A percentile compares a stretch with the other conserved stretches of the same genome.
phyloP scores from a whole-genome alignment of 2,329 filamentous ascomycete genomes.

The Ceratocystis colombiana region DNA sequence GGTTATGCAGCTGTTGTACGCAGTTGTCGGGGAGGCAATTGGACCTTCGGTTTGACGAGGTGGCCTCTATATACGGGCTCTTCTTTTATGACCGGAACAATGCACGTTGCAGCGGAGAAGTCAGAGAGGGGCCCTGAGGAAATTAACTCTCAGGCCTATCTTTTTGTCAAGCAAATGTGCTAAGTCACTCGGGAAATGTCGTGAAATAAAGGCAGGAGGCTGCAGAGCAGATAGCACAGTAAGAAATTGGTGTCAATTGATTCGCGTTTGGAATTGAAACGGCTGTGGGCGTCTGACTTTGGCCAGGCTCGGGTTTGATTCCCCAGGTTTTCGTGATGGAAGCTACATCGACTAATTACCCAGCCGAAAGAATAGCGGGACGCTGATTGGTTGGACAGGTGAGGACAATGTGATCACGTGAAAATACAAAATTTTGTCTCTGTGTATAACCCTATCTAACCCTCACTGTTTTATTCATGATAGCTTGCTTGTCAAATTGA shows the following conservation, averaged over 20 bases:
- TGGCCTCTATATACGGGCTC: not conserved
- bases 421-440: not conserved
- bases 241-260: too few relatives aligned
- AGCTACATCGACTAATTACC: not conserved
- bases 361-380: constrained; percentile 1
- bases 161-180: not conserved
- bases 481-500: too few relatives aligned
- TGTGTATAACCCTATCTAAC: too few relatives aligned
- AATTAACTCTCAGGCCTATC: not conserved
- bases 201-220: too few relatives aligned
- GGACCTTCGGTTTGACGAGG: too few relatives aligned
- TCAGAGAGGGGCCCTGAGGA: not conserved
- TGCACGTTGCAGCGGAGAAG: not conserved
- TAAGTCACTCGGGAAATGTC: not conserved
- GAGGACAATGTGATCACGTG: not conserved
- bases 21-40: not conserved
- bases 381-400: not conserved
- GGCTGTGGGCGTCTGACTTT: too few relatives aligned
- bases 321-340: constrained; percentile 13
- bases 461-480: too few relatives aligned
- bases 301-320: not conserved
- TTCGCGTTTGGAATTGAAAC: too few relatives aligned
- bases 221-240: too few relatives aligned
- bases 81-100: not conserved
- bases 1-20: not conserved